phyloP scores from a whole-genome alignment of 2,329 filamentous ascomycete species.

The Fusarium sp. region DNA sequence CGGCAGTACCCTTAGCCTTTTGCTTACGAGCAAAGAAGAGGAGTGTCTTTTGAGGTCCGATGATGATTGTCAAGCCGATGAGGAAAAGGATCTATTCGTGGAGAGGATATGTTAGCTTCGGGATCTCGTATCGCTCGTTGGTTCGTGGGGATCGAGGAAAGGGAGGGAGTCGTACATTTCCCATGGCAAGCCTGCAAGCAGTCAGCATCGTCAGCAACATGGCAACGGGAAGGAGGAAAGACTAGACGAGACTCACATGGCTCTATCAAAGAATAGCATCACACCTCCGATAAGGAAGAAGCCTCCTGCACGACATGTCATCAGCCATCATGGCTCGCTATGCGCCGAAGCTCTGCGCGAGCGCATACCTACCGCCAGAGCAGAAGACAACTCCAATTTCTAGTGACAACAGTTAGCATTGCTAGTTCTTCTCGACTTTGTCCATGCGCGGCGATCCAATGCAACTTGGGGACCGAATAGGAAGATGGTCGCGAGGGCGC shows the following conservation, averaged over 20 bases:
- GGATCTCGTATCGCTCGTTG: constrained; percentile 27
- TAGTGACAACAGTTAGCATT: constrained; percentile 55
- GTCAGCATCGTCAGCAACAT: constrained; percentile 93
- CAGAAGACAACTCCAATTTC: constrained; percentile 98
- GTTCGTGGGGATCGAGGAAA: constrained; percentile 13
- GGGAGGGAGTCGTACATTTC: constrained; percentile 71
- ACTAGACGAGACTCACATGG: constrained; percentile 70
- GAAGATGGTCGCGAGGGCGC: neutral
- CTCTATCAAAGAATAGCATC: constrained; percentile 96
- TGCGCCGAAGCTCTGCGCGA: constrained; percentile 33
- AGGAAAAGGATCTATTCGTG: constrained; percentile 86
- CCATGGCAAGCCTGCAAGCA: constrained; percentile 86
- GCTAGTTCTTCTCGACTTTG: neutral
- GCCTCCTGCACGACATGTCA: constrained; percentile 66
- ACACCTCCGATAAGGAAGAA: constrained; percentile 96
- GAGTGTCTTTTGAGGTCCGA: constrained; percentile 88
- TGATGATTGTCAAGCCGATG: constrained; percentile 93
- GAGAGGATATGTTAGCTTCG: constrained; percentile 17
- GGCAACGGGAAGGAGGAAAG: neutral
- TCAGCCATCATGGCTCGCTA: constrained; percentile 31
- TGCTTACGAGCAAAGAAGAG: constrained; percentile 94
- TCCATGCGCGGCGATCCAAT: constrained; percentile 3
- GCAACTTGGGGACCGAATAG: neutral
- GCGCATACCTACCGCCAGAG: constrained; percentile 80
- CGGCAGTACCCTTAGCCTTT: constrained; percentile 89